Evolutionary conservation across 1,284 basidiomycete genomes (phyloP).

Genomic region (Xerocomus cyaneibrunnescens): DNA sequence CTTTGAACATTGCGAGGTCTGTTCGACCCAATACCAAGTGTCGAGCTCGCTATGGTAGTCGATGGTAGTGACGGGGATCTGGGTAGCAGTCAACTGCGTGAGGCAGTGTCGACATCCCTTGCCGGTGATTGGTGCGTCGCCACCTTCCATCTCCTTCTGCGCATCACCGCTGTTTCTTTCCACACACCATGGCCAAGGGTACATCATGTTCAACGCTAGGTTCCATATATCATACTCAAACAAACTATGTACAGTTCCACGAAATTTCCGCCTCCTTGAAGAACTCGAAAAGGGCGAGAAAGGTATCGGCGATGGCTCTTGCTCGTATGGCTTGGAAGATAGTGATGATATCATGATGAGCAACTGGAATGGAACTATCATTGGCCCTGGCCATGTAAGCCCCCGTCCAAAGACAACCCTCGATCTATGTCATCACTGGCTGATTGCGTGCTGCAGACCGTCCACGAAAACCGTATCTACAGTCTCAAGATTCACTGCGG

Average conservation of each 20-base stretch:
- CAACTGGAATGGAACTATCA: conserved; percentile 98
- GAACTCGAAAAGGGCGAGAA: conserved; percentile 99
- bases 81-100: conserved; percentile 23
- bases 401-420: neutral
- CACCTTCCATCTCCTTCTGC: neutral
- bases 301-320: conserved; percentile 96
- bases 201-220: conserved; percentile 8
- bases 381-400: conserved; percentile 93
- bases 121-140: conserved; percentile 14
- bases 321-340: conserved; percentile 93
- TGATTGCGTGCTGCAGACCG: conserved; percentile 58
- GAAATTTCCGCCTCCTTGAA: conserved; percentile 95
- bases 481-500: conserved; percentile 91
- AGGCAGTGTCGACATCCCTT: conserved; percentile 31
- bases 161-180: conserved; percentile 12
- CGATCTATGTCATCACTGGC: conserved; percentile 21
- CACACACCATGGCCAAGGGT: conserved; percentile 60
- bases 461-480: conserved; percentile 99
- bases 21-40: conserved; percentile 1
- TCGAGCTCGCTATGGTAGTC: conserved; percentile 16
- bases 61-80: conserved; percentile 5
- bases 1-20: conserved; percentile 58
- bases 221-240: neutral
- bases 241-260: conserved; percentile 66
- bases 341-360: conserved; percentile 95